These are phyloP conservation scores for Podaxis rugospora DNA, from an alignment of 768 basidiomycete genomes.

Conservation along the genomic window DNA sequence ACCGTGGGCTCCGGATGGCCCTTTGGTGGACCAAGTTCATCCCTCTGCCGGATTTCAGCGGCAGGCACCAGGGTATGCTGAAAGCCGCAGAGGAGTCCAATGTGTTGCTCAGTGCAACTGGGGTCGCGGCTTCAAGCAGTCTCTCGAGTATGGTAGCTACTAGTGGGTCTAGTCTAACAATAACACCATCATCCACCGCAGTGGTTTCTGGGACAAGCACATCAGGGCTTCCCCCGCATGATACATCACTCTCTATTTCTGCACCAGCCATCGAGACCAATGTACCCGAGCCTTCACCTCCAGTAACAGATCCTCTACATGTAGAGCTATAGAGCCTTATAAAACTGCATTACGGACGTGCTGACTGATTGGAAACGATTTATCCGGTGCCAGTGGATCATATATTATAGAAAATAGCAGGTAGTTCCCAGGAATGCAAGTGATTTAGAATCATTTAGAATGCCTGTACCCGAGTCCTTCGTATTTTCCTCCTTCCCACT, in stretches of 20 bases:
- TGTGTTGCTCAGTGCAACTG: neutral
- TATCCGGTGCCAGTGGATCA: neutral
- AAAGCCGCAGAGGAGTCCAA: constrained; percentile 30
- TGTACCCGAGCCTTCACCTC: neutral
- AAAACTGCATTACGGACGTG: neutral
- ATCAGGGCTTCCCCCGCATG: neutral
- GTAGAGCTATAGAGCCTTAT: constrained; percentile 4
- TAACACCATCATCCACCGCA: neutral
- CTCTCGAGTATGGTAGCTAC: neutral
- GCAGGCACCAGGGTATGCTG: constrained; percentile 27
- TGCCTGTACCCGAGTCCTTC: constrained; percentile 10
- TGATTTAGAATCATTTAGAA: neutral
- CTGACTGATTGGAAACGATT: neutral
- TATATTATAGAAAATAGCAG: constrained; percentile 15
- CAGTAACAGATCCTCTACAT: neutral
- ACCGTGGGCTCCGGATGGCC: constrained; percentile 71
- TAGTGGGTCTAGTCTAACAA: neutral
- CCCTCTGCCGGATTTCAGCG: constrained; percentile 38
- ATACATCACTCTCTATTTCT: neutral
- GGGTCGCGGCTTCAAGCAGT: neutral
- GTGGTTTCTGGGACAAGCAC: neutral
- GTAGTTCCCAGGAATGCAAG: constrained; percentile 10
- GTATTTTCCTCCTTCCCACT: constrained; percentile 13
- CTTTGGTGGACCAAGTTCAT: constrained; percentile 87
- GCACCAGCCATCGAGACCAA: neutral